A percentile compares a stretch with the other conserved stretches of the same genome.
Conservation (phyloP, 73 alveolate genomes). For the Symbiodinium pilosum region DNA sequence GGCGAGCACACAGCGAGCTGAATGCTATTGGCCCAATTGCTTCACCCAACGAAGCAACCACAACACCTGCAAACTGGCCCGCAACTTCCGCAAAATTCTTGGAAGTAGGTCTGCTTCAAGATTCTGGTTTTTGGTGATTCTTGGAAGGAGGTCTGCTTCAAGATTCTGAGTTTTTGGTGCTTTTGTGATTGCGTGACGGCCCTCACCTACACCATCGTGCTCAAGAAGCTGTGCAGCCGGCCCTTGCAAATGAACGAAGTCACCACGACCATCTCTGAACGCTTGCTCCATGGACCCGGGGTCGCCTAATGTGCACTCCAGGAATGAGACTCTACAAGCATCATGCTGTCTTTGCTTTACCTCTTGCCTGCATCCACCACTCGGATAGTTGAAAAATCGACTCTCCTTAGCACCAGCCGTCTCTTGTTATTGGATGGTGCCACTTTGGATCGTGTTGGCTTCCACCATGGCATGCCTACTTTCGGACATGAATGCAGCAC, state of each 20-base stretch:
- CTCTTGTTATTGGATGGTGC: too few species aligned
- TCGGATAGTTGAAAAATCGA: conserved; percentile 29
- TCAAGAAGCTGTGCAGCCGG: conserved; percentile 55
- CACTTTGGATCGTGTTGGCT: too few species aligned
- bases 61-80: conserved; percentile 22
- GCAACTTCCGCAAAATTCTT: background rate
- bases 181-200: too few species aligned
- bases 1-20: conserved; percentile 40
- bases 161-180: too few species aligned
- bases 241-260: conserved; percentile 55
- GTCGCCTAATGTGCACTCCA: conserved; percentile 5
- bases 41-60: conserved; percentile 68
- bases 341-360: background rate
- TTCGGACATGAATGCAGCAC: too few species aligned
- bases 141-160: too few species aligned
- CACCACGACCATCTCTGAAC: conserved; percentile 66
- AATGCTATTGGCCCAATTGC: conserved; percentile 82
- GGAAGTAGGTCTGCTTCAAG: background rate
- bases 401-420: background rate
- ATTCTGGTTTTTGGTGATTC: background rate
- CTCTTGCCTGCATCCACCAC: conserved; percentile 73
- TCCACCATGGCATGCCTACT: too few species aligned
- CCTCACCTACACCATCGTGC: conserved; percentile 32
- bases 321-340: too few species aligned
- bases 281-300: conserved; percentile 61